These are phyloP conservation scores for Phoma sp. DNA, from an alignment of 2,329 filamentous ascomycete genomes.

Conservation along the genomic window DNA sequence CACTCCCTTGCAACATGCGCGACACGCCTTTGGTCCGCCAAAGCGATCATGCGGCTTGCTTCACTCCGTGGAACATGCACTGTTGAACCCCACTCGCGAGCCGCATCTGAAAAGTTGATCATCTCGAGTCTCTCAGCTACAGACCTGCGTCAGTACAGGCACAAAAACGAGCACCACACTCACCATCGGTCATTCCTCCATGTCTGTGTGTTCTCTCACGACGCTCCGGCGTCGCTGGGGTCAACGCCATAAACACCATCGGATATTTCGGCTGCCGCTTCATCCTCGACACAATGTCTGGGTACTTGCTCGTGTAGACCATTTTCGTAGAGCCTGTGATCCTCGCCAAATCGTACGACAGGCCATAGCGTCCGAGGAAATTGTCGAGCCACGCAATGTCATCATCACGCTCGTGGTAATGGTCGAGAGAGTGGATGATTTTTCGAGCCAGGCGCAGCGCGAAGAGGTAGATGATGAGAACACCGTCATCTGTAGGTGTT, in stretches of 20 bases:
- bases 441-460: constrained; percentile 28
- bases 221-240: constrained; percentile 19
- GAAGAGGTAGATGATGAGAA: constrained; percentile 37
- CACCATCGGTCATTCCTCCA: constrained; percentile 26
- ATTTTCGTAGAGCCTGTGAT: constrained; percentile 21
- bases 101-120: constrained; percentile 37
- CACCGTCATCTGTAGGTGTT: neutral
- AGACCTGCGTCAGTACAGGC: neutral
- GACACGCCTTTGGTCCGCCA: constrained; percentile 27
- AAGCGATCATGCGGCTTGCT: constrained; percentile 25
- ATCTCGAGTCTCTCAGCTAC: constrained; percentile 25
- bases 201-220: neutral
- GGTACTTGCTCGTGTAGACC: constrained; percentile 26
- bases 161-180: neutral
- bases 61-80: constrained; percentile 32
- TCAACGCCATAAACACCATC: constrained; percentile 31
- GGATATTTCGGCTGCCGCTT: constrained; percentile 33
- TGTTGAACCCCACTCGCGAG: constrained; percentile 36
- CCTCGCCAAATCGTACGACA: constrained; percentile 26
- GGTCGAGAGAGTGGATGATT: constrained; percentile 25
- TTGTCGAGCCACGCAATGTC: constrained; percentile 31
- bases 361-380: constrained; percentile 26
- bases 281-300: constrained; percentile 28
- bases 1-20: constrained; percentile 15
- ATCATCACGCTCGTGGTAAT: constrained; percentile 18